Conservation (phyloP, 257 asterid species). For the Petunia secreta region DNA sequence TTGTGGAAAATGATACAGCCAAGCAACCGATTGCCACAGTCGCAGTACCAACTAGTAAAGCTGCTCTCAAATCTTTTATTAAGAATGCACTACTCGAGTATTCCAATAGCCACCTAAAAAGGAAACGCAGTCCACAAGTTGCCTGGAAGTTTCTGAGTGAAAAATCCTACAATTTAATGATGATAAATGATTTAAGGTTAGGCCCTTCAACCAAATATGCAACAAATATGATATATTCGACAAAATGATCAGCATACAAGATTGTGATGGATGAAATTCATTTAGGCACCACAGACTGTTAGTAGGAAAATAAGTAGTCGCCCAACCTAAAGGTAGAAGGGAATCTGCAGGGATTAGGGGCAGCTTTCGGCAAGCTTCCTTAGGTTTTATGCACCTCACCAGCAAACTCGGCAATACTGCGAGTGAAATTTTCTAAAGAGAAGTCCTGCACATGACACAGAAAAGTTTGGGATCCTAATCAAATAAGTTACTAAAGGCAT, state of each 20-base stretch:
- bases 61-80: constrained; percentile 38
- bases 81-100: constrained; percentile 39
- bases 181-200: not conserved
- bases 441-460: constrained; percentile 76
- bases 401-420: constrained; percentile 64
- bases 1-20: constrained; percentile 50
- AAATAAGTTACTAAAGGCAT: constrained; percentile 27
- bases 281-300: constrained; percentile 5
- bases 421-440: constrained; percentile 65
- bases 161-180: constrained; percentile 56
- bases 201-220: not conserved
- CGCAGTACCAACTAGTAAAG: constrained; percentile 52
- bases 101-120: constrained; percentile 59
- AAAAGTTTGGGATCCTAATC: constrained; percentile 37
- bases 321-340: constrained; percentile 53
- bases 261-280: not conserved
- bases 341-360: constrained; percentile 33
- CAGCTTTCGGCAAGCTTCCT: constrained; percentile 47
- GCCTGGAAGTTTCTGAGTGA: constrained; percentile 61
- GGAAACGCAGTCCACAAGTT: constrained; percentile 58
- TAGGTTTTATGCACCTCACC: constrained; percentile 51
- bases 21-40: constrained; percentile 55
- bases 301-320: constrained; percentile 24
- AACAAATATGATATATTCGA: not conserved
- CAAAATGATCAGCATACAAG: constrained; percentile 1